Evolutionary conservation across 2,329 filamentous ascomycete species (phyloP).

Genomic region (Pseudogymnoascus sp.): DNA sequence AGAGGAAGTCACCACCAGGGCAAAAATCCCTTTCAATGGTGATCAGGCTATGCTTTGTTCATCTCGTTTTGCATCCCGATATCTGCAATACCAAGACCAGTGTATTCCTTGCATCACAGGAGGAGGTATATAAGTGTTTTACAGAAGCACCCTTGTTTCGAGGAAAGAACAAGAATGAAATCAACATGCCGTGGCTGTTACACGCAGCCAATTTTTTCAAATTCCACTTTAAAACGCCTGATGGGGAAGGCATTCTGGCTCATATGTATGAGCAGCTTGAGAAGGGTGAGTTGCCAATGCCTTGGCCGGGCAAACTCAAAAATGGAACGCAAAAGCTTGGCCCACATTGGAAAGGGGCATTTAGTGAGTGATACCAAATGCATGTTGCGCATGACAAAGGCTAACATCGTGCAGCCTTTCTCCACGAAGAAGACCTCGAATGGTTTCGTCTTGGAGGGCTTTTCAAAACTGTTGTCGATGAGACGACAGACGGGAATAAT

Average conservation of each 20-base stretch:
- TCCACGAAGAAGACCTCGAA: neutral
- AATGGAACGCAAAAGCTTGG: conserved; percentile 31
- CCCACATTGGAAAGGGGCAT: conserved; percentile 42
- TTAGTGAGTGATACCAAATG: conserved; percentile 28
- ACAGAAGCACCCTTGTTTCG: conserved; percentile 33
- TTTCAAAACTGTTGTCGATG: neutral
- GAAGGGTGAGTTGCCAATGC: conserved; percentile 32
- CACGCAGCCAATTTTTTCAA: conserved; percentile 45
- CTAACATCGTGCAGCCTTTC: conserved; percentile 17
- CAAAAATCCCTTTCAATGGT: conserved; percentile 16
- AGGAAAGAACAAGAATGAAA: conserved; percentile 28
- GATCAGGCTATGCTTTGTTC: conserved; percentile 25
- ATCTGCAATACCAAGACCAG: conserved; percentile 15
- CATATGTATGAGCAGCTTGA: conserved; percentile 31
- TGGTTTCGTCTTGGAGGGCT: neutral
- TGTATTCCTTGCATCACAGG: conserved; percentile 37
- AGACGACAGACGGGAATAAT: conserved; percentile 18
- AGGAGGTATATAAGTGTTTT: conserved; percentile 34
- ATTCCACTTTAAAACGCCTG: conserved; percentile 36
- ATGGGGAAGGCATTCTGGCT: conserved; percentile 32
- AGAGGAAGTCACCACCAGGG: neutral
- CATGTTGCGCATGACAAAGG: conserved; percentile 11
- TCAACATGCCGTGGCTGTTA: conserved; percentile 39
- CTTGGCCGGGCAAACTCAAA: conserved; percentile 33
- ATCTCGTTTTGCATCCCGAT: conserved; percentile 23